phyloP scores from a whole-genome alignment of 345 rosid genomes.

The Brassica cretica region DNA sequence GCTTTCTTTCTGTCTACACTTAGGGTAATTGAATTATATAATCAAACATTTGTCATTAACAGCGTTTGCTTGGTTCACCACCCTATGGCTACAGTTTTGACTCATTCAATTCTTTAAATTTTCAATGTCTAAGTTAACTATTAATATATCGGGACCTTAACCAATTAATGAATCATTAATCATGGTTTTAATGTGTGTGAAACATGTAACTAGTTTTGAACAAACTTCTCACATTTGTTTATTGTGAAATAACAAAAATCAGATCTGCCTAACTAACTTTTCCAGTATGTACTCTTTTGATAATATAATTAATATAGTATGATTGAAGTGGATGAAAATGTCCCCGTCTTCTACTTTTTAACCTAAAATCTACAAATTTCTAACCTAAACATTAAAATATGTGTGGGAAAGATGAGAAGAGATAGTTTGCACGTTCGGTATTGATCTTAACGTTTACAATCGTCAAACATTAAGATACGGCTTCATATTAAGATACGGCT shows the following conservation, averaged over 20 bases:
- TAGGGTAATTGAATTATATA: constrained; percentile 18
- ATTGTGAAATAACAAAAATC: neutral
- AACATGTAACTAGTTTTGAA: constrained; percentile 20
- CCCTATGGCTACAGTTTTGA: constrained; percentile 31
- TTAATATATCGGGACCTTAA: constrained; percentile 37
- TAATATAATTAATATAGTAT: neutral
- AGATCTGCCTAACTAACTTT: constrained; percentile 23
- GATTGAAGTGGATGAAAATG: neutral
- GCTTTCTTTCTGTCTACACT: constrained; percentile 34
- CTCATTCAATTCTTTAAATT: constrained; percentile 33
- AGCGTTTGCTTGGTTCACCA: constrained; percentile 40
- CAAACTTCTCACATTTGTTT: constrained; percentile 15
- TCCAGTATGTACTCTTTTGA: constrained; percentile 8
- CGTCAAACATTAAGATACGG: neutral
- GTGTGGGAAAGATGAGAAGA: neutral
- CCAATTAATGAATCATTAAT: constrained; percentile 31
- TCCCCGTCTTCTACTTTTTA: neutral
- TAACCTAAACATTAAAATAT: neutral
- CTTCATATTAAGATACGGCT: no score
- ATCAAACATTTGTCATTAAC: constrained; percentile 38
- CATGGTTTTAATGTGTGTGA: constrained; percentile 34
- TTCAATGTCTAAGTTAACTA: constrained; percentile 20
- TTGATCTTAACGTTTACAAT: neutral
- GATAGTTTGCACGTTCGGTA: neutral
- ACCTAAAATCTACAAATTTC: neutral